Evolutionary conservation across 331 rosid species (phyloP), one percentile per base, ranked within the genome.

Genomic region (Cucumis variabilis): DNA sequence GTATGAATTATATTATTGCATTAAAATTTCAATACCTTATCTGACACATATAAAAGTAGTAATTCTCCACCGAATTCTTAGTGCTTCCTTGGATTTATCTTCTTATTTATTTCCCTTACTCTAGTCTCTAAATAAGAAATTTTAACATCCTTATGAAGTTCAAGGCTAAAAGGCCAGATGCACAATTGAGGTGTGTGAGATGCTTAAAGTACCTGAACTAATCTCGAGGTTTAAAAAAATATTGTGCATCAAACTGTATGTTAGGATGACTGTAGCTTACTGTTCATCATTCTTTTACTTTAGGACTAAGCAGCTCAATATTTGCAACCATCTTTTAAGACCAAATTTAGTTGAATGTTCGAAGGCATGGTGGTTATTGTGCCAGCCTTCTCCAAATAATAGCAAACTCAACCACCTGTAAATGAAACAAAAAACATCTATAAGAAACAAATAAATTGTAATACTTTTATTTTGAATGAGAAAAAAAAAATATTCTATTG

Each of bases 261-360:
- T 89, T 71, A 11, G 95, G 95, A 89, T 27, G 92, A 94, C 33
- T 91, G 98, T 95, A 95, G 98, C 98, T 93, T 91, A 95, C 90
- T 96, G 98, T 94, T 96, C 99, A 90, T 90, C 98, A 89, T 89
- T 98, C 98, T 48, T 67, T 92, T 88, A 60, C 90, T 96, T 72
- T 96, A 84, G 98, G 99, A 94, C 98, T 92, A 89, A 87, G 88
- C 51, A 71, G 70, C 97, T 95, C 93, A 37, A 84, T 82, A 92
- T 89, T 90, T 90, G 98, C 84, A 81, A 67, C 73, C 65, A 83
- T 88, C 93, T n/a, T 27, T 93, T 65, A 92, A 94, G 84, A n/a
- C 90, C 89, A 92, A 48, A 92, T 89, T 92, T 23, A 91, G 95
- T 85, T 92, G 97, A 88, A 89, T 95, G 60, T 90, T 94, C 69